Evolutionary conservation across 345 rosid genomes (phyloP), one percentile per base, ranked within the genome.

Genomic region (Anastatica hierochuntica): DNA sequence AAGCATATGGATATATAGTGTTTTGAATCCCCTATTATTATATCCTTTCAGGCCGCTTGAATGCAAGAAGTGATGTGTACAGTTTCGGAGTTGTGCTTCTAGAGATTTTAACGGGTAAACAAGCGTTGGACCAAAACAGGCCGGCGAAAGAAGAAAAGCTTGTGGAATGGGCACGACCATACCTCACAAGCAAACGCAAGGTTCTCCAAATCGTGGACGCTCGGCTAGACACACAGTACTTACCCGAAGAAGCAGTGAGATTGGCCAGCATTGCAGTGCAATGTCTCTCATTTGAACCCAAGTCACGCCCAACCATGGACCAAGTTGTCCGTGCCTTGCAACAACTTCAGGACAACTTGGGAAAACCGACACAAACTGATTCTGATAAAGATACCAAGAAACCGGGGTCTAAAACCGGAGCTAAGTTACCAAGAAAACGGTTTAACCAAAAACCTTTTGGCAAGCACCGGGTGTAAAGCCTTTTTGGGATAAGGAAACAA

Each of bases 1-100:
- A n/a, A n/a, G n/a, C n/a, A n/a, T n/a, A n/a, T n/a, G n/a, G n/a
- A n/a, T n/a, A n/a, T n/a, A n/a, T n/a, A n/a, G n/a, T n/a, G 45
- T 35, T 43, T 45, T 62, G 53, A 44, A 14, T 36, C 14, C 18
- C 43, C 26, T 5, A 3, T 49, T 60, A 10, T 16, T 46, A 10
- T 35, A 36, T 57, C 11, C 8, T 16, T 44, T 41, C 36, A 77
- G 99, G 99, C 29, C 99, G 79, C 60, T 58, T 94, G 23, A 83
- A 90, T 44, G 51, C 83, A 33, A 81, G 67, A 76, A 94, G 95
- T 36, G 97, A 88, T 20, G 77, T 88, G 30, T 94, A 83, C 55
- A 88, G 99, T 72, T 88, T 78, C 1, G 99, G 99, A 46, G 95
- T 94, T 29, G 92, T 94, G 55, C 71, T 94, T 42, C 68, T 94